These are phyloP conservation scores for Teratosphaeria destructans DNA, from an alignment of 2,329 filamentous ascomycete species.

Conservation along the genomic window DNA sequence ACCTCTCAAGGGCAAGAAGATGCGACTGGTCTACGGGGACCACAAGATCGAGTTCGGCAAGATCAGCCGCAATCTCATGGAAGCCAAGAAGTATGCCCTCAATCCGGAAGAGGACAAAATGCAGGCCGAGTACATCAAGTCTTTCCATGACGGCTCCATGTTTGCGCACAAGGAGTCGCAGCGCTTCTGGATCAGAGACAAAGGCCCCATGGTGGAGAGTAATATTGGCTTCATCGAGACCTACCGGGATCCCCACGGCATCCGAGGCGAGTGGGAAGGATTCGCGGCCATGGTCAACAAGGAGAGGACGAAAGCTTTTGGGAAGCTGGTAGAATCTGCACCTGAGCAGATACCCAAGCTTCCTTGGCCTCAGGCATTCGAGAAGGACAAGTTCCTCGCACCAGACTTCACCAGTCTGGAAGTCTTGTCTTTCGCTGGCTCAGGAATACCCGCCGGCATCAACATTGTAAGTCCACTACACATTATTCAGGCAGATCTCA, in stretches of 20 bases:
- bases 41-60: slow-evolving; percentile 37
- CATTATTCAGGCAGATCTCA: neutral
- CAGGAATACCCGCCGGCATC: slow-evolving; percentile 49
- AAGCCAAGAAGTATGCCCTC: slow-evolving; percentile 38
- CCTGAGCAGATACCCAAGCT: slow-evolving; percentile 77
- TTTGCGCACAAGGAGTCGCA: slow-evolving; percentile 42
- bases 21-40: slow-evolving; percentile 37
- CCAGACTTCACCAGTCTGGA: slow-evolving; percentile 95
- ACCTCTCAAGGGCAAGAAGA: slow-evolving; percentile 34
- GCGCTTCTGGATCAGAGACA: slow-evolving; percentile 44
- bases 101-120: slow-evolving; percentile 37
- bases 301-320: slow-evolving; percentile 81
- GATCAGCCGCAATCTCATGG: slow-evolving; percentile 34
- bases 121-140: slow-evolving; percentile 38
- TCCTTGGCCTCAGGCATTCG: slow-evolving; percentile 80
- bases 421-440: slow-evolving; percentile 68
- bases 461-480: slow-evolving; percentile 2
- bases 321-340: slow-evolving; percentile 70
- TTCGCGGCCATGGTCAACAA: slow-evolving; percentile 63
- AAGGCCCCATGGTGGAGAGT: slow-evolving; percentile 40
- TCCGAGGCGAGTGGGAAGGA: slow-evolving; percentile 44
- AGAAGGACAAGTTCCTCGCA: slow-evolving; percentile 91
- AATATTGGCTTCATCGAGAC: slow-evolving; percentile 47
- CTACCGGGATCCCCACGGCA: slow-evolving; percentile 44
- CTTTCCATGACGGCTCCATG: slow-evolving; percentile 41